Evolutionary conservation across 768 basidiomycete species (phyloP).

Genomic region (Termitomyces sp.): DNA sequence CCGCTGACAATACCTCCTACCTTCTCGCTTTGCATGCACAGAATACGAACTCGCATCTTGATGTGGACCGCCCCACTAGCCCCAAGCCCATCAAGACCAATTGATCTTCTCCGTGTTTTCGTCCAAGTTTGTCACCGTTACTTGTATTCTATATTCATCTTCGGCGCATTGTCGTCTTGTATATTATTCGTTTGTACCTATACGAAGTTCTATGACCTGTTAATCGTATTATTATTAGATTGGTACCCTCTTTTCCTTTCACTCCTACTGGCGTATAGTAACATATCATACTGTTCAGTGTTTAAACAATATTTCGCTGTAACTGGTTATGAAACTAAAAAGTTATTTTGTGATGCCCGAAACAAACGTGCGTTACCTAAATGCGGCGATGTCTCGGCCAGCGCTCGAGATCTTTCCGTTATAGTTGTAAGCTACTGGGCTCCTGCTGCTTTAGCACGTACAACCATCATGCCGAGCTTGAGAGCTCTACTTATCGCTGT

Average conservation of each 20-base stretch:
- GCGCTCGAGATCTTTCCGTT: not conserved
- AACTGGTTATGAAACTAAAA: not conserved
- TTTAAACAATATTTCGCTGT: not conserved
- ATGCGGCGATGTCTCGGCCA: constrained; percentile 7
- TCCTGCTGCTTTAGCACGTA: not conserved
- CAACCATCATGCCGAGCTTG: constrained; percentile 8
- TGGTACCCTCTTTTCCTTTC: not conserved
- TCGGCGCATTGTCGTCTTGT: constrained; percentile 11
- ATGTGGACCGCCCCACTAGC: constrained; percentile 22
- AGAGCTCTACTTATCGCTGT: constrained; percentile 19
- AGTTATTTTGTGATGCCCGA: not conserved
- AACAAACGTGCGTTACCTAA: constrained; percentile 28
- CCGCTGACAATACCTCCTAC: constrained; percentile 56
- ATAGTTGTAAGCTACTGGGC: not conserved
- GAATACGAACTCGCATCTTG: constrained; percentile 22
- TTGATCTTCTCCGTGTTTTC: constrained; percentile 14
- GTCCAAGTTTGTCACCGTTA: constrained; percentile 2
- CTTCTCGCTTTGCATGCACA: constrained; percentile 60
- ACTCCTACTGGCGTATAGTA: not conserved
- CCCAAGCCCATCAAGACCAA: constrained; percentile 38
- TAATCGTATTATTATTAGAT: constrained; percentile 10
- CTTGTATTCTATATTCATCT: constrained; percentile 12
- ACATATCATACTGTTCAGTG: not conserved
- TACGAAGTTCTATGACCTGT: constrained; percentile 6
- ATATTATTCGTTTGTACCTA: constrained; percentile 13